Conservation (phyloP, 495 filamentous ascomycete genomes). For the Cenococcum geophilum region DNA sequence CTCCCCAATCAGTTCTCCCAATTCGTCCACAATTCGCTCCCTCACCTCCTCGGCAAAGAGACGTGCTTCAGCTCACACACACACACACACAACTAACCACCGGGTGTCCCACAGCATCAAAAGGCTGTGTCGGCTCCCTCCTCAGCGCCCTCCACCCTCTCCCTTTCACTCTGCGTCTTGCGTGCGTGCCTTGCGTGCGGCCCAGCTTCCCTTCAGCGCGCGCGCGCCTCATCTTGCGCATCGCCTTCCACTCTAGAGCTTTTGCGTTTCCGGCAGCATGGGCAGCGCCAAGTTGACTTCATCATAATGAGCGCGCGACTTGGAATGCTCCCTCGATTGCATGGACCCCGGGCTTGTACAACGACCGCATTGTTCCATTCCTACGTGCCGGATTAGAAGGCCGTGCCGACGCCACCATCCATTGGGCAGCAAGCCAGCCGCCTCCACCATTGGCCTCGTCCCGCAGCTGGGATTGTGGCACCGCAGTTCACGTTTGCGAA, state of each 20-base stretch:
- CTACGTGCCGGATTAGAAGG: constrained; percentile 28
- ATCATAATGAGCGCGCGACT: constrained; percentile 17
- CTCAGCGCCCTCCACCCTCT: constrained; percentile 1
- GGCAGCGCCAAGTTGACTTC: constrained; percentile 11
- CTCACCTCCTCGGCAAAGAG: background rate
- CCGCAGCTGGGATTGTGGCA: constrained; percentile 14
- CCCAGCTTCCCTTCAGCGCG: background rate
- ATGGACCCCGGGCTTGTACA: constrained; percentile 26
- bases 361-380: constrained; percentile 32
- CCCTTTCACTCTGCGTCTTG: background rate
- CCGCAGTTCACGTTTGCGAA: constrained; percentile 26
- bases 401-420: constrained; percentile 15
- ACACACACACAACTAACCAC: background rate
- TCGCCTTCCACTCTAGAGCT: constrained; percentile 5
- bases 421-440: constrained; percentile 6
- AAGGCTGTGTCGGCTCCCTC: background rate
- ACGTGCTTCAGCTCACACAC: background rate
- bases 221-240: background rate
- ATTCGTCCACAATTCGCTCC: background rate
- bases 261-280: constrained; percentile 27
- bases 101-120: constrained; percentile 8
- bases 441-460: constrained; percentile 13
- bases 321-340: constrained; percentile 30
- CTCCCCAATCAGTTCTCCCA: no score
- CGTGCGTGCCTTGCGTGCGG: background rate